These are phyloP conservation scores for Pachysandra terminalis DNA, from an alignment of 164 flowering plant genomes.

Conservation along the genomic window DNA sequence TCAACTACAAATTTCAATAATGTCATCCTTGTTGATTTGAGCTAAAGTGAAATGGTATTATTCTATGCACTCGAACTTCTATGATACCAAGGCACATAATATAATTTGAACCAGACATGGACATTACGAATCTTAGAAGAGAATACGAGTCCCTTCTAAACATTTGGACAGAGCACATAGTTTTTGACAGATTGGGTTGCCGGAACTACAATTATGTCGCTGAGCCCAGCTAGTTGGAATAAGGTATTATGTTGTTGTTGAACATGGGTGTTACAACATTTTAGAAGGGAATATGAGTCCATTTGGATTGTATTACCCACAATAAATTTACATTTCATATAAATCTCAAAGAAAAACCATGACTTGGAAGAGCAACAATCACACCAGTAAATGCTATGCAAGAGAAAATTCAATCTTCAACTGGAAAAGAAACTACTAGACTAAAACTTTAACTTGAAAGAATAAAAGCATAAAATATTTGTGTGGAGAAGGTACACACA, in stretches of 20 bases:
- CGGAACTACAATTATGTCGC: too few relatives aligned
- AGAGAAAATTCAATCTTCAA: background rate
- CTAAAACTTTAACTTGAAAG: background rate
- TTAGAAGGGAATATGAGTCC: too few relatives aligned
- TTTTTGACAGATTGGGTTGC: too few relatives aligned
- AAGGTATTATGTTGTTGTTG: too few relatives aligned
- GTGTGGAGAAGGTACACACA: slow-evolving; percentile 35
- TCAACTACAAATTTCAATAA: background rate
- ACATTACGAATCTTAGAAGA: too few relatives aligned
- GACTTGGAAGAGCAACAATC: background rate
- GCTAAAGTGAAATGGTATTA: background rate
- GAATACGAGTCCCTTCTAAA: too few relatives aligned
- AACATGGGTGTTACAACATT: too few relatives aligned
- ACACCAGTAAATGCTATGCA: background rate
- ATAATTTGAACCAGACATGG: background rate
- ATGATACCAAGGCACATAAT: background rate
- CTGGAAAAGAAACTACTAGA: background rate
- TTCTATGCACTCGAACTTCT: background rate
- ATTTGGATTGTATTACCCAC: background rate
- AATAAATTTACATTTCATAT: background rate
- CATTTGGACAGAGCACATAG: too few relatives aligned
- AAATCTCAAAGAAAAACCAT: background rate
- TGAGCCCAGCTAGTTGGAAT: too few relatives aligned
- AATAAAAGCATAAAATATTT: background rate
- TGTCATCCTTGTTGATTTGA: background rate